phyloP scores from a whole-genome alignment of 805 yeast species.

The Isabelozyma heimii region DNA sequence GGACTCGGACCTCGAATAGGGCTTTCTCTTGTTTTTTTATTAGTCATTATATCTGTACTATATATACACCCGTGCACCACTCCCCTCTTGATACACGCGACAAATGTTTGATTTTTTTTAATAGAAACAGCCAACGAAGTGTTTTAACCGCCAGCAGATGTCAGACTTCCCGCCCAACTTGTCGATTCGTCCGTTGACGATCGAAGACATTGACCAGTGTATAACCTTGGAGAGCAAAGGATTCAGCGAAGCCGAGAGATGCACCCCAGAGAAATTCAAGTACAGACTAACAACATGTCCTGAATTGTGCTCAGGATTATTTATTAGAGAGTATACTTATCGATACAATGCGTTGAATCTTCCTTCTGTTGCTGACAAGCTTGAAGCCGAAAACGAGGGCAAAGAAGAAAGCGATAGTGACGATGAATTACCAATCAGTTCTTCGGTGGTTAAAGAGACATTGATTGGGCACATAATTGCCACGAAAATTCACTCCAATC shows the following conservation, averaged over 20 bases:
- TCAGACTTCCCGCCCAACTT: constrained; percentile 46
- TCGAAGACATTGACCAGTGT: constrained; percentile 68
- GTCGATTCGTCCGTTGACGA: constrained; percentile 69
- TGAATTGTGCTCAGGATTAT: constrained; percentile 85
- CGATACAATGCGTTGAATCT: constrained; percentile 41
- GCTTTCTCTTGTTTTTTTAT: neutral
- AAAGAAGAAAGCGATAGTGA: constrained; percentile 22
- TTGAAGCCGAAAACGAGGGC: constrained; percentile 23
- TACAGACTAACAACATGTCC: constrained; percentile 83
- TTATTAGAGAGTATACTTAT: constrained; percentile 63
- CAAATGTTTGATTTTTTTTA: neutral
- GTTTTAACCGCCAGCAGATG: constrained; percentile 19
- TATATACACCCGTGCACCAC: neutral
- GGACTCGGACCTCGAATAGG: constrained; percentile 24
- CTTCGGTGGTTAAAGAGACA: constrained; percentile 54
- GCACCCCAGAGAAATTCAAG: constrained; percentile 54
- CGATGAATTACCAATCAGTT: constrained; percentile 44
- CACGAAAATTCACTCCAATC: constrained; percentile 58
- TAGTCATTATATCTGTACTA: no score
- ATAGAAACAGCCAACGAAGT: neutral
- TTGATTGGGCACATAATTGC: constrained; percentile 80
- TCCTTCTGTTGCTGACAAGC: constrained; percentile 36
- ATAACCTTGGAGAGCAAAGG: constrained; percentile 61
- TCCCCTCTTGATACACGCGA: neutral
- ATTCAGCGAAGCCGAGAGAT: constrained; percentile 70